A percentile compares a stretch with the other conserved stretches of the same genome.
phyloP scores from a whole-genome alignment of 164 flowering plant species.

The Stephania cephalantha region DNA sequence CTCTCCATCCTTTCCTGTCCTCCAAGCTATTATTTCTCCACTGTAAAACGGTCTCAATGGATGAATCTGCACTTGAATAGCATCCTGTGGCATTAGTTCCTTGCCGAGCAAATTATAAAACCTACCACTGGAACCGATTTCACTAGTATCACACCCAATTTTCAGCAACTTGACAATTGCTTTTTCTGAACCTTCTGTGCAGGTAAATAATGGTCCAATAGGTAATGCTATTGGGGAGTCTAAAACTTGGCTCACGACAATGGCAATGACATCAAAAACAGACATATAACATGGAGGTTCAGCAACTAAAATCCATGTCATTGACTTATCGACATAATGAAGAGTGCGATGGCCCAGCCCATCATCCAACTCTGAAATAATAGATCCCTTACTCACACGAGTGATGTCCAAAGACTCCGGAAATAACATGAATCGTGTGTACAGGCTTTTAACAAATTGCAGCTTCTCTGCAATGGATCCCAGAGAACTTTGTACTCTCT shows the following conservation, averaged over 20 bases:
- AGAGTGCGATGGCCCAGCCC: conserved; percentile 57
- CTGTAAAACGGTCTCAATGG: conserved; percentile 87
- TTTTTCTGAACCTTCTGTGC: conserved; percentile 62
- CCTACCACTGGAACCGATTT: conserved; percentile 24
- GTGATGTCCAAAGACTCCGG: conserved; percentile 74
- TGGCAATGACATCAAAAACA: conserved; percentile 58
- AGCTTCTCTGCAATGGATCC: conserved; percentile 49
- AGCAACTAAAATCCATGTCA: conserved; percentile 50
- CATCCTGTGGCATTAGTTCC: conserved; percentile 77
- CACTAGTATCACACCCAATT: conserved; percentile 45
- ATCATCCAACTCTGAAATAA: conserved; percentile 57
- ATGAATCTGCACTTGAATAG: conserved; percentile 79
- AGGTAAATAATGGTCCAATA: conserved; percentile 56
- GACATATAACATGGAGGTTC: conserved; percentile 79
- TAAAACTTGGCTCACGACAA: conserved; percentile 65
- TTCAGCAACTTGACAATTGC: conserved; percentile 47
- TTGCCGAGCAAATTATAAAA: conserved; percentile 46
- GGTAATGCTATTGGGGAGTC: conserved; percentile 61
- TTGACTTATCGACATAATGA: conserved; percentile 46
- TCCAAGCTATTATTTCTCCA: conserved; percentile 97
- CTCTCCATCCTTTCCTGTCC: conserved; percentile 61
- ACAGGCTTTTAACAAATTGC: conserved; percentile 60
- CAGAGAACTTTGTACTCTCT: conserved; percentile 35
- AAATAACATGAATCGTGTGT: conserved; percentile 69
- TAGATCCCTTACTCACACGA: conserved; percentile 35